A percentile compares a stretch with the other conserved stretches of the same genome.
Evolutionary conservation across 78 protist genomes (phyloP).

Genomic region (Bodo saltans): DNA sequence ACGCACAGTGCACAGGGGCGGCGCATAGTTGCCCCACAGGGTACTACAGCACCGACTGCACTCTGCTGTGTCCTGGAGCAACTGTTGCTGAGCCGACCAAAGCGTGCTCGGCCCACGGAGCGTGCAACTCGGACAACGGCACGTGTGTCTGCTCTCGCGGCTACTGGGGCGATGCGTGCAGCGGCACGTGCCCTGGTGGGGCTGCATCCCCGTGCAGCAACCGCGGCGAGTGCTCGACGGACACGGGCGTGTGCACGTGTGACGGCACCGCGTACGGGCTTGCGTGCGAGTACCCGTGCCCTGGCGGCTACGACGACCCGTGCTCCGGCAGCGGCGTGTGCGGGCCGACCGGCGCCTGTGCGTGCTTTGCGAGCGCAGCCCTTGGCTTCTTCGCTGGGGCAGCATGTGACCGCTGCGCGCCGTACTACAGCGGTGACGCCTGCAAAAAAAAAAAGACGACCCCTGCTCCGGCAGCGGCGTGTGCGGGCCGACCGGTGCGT

Average conservation of each 20-base stretch:
- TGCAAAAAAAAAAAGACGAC: conserved; percentile 3
- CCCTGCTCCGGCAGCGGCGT: conserved; percentile 8
- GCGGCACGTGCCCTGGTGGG: not conserved
- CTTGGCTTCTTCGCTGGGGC: conserved; percentile 3
- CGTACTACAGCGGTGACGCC: not conserved
- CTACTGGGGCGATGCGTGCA: not conserved
- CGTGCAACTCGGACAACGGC: conserved; percentile 15
- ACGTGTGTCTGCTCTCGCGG: conserved; percentile 10
- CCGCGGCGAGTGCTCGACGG: not conserved
- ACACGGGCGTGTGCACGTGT: conserved; percentile 15
- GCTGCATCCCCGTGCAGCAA: conserved; percentile 4
- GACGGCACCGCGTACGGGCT: not conserved
- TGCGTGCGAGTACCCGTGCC: conserved; percentile 1
- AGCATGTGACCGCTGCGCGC: not conserved
- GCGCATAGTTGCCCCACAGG: not conserved
- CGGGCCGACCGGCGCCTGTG: conserved; percentile 12
- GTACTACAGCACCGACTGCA: not conserved
- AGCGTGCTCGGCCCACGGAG: not conserved
- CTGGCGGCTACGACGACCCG: too few species aligned
- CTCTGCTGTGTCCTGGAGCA: not conserved
- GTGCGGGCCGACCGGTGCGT: not conserved
- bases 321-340: not conserved
- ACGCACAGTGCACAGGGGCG: conserved; percentile 12
- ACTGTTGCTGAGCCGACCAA: not conserved
- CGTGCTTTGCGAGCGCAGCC: not conserved